Evolutionary conservation across 1,139 yeast species (phyloP).

Genomic region (Pichia terricola): DNA sequence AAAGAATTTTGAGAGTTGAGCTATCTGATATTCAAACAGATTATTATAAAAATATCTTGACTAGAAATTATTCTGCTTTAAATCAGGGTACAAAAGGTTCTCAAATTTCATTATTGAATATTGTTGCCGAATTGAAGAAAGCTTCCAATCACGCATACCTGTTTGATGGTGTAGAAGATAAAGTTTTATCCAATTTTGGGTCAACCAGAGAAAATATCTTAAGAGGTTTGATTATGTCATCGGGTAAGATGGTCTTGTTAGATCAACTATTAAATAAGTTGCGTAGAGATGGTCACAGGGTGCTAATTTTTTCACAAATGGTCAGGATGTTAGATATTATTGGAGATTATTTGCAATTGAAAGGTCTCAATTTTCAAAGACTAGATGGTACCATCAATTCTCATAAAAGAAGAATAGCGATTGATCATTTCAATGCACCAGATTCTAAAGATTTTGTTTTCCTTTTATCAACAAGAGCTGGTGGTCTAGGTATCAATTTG

Average conservation of each 20-base stretch:
- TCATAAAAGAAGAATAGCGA: slow-evolving; percentile 83
- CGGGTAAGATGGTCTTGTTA: slow-evolving; percentile 93
- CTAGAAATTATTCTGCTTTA: slow-evolving; percentile 84
- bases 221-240: slow-evolving; percentile 91
- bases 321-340: slow-evolving; percentile 90
- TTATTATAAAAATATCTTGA: slow-evolving; percentile 85
- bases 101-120: slow-evolving; percentile 77
- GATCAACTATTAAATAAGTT: slow-evolving; percentile 81
- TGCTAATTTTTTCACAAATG: slow-evolving; percentile 92
- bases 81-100: slow-evolving; percentile 72
- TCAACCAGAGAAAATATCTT: slow-evolving; percentile 71
- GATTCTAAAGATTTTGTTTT: slow-evolving; percentile 90
- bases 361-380: slow-evolving; percentile 87
- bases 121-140: slow-evolving; percentile 92
- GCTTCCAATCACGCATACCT: slow-evolving; percentile 96
- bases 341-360: slow-evolving; percentile 84
- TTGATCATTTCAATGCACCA: slow-evolving; percentile 94
- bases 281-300: slow-evolving; percentile 91
- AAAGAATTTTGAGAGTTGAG: slow-evolving; percentile 89
- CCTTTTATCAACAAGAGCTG: slow-evolving; percentile 89
- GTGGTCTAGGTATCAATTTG: slow-evolving; percentile 94
- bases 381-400: slow-evolving; percentile 97
- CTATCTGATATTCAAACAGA: slow-evolving; percentile 91
- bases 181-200: slow-evolving; percentile 60
- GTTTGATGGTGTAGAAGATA: slow-evolving; percentile 87